Evolutionary conservation across 495 filamentous ascomycete species (phyloP).

Genomic region (Beverwykella pulmonaria): DNA sequence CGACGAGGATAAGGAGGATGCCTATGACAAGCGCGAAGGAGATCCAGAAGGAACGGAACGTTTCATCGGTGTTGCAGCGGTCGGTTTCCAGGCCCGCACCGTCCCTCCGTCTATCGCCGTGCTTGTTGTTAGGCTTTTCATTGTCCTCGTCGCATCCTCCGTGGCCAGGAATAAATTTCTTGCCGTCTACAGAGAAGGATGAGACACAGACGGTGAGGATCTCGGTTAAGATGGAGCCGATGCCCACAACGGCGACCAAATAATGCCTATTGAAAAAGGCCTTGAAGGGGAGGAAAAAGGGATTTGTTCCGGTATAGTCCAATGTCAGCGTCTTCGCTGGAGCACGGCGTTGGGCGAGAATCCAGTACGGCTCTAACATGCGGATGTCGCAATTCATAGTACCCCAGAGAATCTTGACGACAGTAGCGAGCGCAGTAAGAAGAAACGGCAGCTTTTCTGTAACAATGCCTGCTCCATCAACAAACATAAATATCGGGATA

Average conservation of each 20-base stretch:
- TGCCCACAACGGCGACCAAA: slow-evolving; percentile 62
- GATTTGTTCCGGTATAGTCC: slow-evolving; percentile 72
- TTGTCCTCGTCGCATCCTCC: slow-evolving; percentile 18
- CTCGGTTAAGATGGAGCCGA: slow-evolving; percentile 66
- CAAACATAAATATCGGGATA: slow-evolving; percentile 62
- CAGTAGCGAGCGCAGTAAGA: slow-evolving; percentile 62
- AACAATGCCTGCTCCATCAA: slow-evolving; percentile 53
- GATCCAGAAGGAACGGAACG: slow-evolving; percentile 60
- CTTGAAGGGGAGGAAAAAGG: slow-evolving; percentile 63
- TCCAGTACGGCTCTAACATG: slow-evolving; percentile 75
- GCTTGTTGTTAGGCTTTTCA: background rate
- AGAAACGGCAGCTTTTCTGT: slow-evolving; percentile 66
- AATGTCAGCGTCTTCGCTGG: slow-evolving; percentile 64
- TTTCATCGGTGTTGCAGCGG: slow-evolving; percentile 58
- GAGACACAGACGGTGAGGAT: slow-evolving; percentile 68
- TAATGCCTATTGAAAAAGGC: slow-evolving; percentile 65
- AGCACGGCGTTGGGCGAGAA: slow-evolving; percentile 65
- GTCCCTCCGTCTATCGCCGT: background rate
- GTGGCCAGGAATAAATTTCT: slow-evolving; percentile 51
- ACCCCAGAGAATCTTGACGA: slow-evolving; percentile 67
- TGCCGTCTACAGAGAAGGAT: slow-evolving; percentile 61
- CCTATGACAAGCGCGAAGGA: slow-evolving; percentile 59
- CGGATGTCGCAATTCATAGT: slow-evolving; percentile 71
- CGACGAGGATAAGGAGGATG: slow-evolving; percentile 61
- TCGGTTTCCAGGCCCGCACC: slow-evolving; percentile 37